A percentile compares a stretch with the other conserved stretches of the same genome.
These are phyloP conservation scores for Botrytis deweyae DNA, from an alignment of 2,329 filamentous ascomycete species.

Conservation along the genomic window DNA sequence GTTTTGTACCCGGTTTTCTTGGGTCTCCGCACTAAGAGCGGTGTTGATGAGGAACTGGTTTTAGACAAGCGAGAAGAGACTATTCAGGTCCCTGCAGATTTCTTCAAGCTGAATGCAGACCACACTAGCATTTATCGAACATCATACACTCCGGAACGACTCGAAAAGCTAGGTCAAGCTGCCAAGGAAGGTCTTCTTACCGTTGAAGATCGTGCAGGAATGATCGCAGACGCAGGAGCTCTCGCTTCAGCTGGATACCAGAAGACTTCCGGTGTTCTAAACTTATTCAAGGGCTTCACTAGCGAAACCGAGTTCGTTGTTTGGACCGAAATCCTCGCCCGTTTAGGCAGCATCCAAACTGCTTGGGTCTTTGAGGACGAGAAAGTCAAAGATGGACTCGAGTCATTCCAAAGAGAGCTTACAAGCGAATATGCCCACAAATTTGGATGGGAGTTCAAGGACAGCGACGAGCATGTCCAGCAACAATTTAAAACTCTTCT, in stretches of 20 bases:
- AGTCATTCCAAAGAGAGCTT: conserved; percentile 78
- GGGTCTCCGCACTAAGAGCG: conserved; percentile 79
- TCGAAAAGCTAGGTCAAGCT: conserved; percentile 83
- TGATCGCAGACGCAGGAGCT: conserved; percentile 91
- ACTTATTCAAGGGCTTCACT: conserved; percentile 81
- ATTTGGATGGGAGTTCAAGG: conserved; percentile 83
- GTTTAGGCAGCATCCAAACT: conserved; percentile 73
- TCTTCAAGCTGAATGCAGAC: conserved; percentile 96
- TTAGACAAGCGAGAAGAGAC: conserved; percentile 68
- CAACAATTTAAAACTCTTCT: conserved; percentile 94
- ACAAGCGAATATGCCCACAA: conserved; percentile 78
- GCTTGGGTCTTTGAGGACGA: conserved; percentile 89
- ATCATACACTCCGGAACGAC: conserved; percentile 77
- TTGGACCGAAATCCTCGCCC: conserved; percentile 86
- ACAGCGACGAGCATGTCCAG: conserved; percentile 81
- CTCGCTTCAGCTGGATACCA: conserved; percentile 88
- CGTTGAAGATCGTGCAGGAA: conserved; percentile 89
- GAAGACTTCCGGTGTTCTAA: conserved; percentile 85
- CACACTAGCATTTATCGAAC: conserved; percentile 92
- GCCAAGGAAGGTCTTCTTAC: conserved; percentile 77
- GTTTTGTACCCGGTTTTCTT: conserved; percentile 88
- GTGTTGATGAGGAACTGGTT: conserved; percentile 73
- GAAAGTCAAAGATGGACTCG: conserved; percentile 69
- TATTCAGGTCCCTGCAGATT: conserved; percentile 79
- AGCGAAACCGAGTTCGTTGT: conserved; percentile 87